Percentiles rank a stretch among this genome's conserved stretches.
Evolutionary conservation across 2,329 filamentous ascomycete genomes (phyloP).

Genomic region (Dryadomyces quercus-mongolicae): DNA sequence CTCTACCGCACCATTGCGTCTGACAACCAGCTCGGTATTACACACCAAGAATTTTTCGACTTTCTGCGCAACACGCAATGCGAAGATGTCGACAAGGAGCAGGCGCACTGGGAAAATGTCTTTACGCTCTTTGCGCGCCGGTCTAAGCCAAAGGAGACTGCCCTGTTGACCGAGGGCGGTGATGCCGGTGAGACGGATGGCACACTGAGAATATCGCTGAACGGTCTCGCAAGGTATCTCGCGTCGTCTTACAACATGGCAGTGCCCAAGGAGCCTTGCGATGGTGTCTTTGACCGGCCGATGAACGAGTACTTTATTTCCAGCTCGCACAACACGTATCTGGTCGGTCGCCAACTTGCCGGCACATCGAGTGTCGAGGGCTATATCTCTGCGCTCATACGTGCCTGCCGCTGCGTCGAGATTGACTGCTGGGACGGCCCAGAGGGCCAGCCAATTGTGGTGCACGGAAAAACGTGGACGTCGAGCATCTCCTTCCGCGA

Average conservation of each 20-base stretch:
- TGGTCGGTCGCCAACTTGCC: constrained; percentile 79
- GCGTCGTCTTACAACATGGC: constrained; percentile 63
- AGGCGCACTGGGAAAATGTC: constrained; percentile 53
- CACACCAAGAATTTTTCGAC: constrained; percentile 56
- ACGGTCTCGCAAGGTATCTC: constrained; percentile 67
- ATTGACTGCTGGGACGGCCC: constrained; percentile 96
- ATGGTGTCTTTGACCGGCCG: constrained; percentile 62
- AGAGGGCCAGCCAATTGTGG: constrained; percentile 78
- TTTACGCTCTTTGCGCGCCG: constrained; percentile 60
- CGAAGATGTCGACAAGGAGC: constrained; percentile 59
- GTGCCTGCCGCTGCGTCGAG: constrained; percentile 89
- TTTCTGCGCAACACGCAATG: constrained; percentile 67
- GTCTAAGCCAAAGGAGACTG: constrained; percentile 23
- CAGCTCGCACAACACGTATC: constrained; percentile 96
- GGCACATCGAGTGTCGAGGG: constrained; percentile 89
- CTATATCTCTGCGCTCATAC: constrained; percentile 79
- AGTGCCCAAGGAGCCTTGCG: constrained; percentile 46
- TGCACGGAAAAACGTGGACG: constrained; percentile 82
- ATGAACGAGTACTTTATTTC: constrained; percentile 97
- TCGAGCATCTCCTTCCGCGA: constrained; percentile 82
- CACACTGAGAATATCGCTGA: constrained; percentile 55
- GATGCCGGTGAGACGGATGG: background rate
- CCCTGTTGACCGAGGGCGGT: background rate
- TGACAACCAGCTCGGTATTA: constrained; percentile 52
- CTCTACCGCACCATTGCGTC: constrained; percentile 55